Evolutionary conservation across 164 flowering plant genomes (phyloP), one percentile per base, ranked within the genome.

Genomic region (Euptelea pleiosperma): DNA sequence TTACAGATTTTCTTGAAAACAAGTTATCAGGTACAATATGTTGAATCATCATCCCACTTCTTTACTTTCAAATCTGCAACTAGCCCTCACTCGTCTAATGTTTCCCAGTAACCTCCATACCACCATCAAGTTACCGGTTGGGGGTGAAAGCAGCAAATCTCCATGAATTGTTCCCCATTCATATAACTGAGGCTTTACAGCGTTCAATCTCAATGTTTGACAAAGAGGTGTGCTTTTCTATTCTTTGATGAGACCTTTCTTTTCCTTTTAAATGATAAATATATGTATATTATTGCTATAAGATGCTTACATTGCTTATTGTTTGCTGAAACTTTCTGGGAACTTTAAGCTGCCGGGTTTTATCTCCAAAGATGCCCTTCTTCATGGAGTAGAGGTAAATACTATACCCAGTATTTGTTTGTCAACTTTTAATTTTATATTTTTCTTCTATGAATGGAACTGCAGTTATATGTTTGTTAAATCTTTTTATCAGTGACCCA

Each of bases 381-480:
- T 92, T 55, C 98, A 92, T 67, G 98, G 96, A 58, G 96, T 92
- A 6, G 98, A 92, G 98, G 96, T 91, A 82, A 36, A n/a, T n/a
- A n/a, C n/a, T 41, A 21, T 52, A 10, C 26, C 37, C 35, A 48
- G 29, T 2, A 30, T 45, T 3, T 33, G 26, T 35, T 31, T n/a
- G n/a, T n/a, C n/a, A n/a, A n/a, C n/a, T n/a, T n/a, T n/a, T n/a
- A n/a, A n/a, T n/a, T 45, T 7, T 22, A 8, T 31, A 26, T 26
- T 9, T 34, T 52, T 52, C 40, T 52, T 52, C n/a, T 25, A 34
- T 52, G 35, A 46, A 46, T 46, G 51, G n/a, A n/a, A n/a, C n/a
- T n/a, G n/a, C n/a, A n/a, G n/a, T n/a, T n/a, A n/a, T n/a, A n/a
- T n/a, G n/a, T n/a, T n/a, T n/a, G n/a, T n/a, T n/a, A n/a, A n/a